Conservation (phyloP, 805 yeast species). For the Metschnikowia shivogae region DNA sequence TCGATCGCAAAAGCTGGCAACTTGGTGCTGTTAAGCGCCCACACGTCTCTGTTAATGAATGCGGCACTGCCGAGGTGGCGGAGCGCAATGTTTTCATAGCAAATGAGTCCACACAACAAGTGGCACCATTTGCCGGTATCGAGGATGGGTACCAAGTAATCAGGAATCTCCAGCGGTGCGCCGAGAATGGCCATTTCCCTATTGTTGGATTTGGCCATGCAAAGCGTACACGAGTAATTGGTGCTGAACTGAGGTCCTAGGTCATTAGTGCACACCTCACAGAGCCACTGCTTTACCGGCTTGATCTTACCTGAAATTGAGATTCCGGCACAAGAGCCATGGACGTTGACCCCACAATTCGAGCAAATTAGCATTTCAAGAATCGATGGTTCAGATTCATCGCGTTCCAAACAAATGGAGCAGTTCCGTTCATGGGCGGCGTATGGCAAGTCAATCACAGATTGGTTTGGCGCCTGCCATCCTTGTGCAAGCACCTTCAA, state of each 20-base stretch:
- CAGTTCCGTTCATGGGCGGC: constrained; percentile 31
- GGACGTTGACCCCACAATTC: constrained; percentile 67
- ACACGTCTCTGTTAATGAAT: constrained; percentile 10
- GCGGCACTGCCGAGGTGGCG: constrained; percentile 7
- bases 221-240: constrained; percentile 61
- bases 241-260: constrained; percentile 55
- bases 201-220: constrained; percentile 51
- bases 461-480: constrained; percentile 13
- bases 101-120: constrained; percentile 62
- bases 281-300: constrained; percentile 57
- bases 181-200: constrained; percentile 44
- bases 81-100: constrained; percentile 31
- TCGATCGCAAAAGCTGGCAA: constrained; percentile 20
- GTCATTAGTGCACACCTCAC: constrained; percentile 76
- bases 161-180: constrained; percentile 43
- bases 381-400: constrained; percentile 19
- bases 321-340: constrained; percentile 64
- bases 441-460: constrained; percentile 13
- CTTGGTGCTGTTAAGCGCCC: constrained; percentile 5
- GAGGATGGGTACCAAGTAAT: constrained; percentile 63
- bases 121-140: constrained; percentile 74
- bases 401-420: constrained; percentile 51
- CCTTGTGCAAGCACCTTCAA: constrained; percentile 15
- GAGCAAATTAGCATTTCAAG: constrained; percentile 51
- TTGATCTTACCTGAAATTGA: constrained; percentile 14